Base-by-base conservation (phyloP, 1,139 yeast genomes). In the Meyerozyma carpophila region DNA sequence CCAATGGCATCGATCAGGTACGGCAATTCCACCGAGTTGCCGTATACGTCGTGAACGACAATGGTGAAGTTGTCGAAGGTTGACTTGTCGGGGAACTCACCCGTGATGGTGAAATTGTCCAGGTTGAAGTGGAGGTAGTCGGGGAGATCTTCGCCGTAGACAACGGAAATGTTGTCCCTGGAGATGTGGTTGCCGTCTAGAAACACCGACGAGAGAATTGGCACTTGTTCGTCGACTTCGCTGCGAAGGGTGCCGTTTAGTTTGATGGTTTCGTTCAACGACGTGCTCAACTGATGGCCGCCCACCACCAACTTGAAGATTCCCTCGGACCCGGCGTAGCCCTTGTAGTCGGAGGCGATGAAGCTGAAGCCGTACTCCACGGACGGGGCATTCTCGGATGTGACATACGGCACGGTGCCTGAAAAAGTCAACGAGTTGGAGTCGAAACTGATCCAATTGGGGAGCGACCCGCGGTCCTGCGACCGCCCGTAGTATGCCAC, bases 391-490 rank as follows among this genome's bases (percentile, higher is more conserved):
- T 87, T 82, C 10, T 77, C 73, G 2, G 96, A 86, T 52, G 86
- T 84, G 27, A 87, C 88, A 8, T 84, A 69, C 4, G 99, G 99
- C 0, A 96, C 93, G 1, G 83, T 82, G 36, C 99, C 99, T 36
- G 81, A 72, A 60, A 90, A 91, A n/a, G 85, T 75, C 49, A 87
- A 65, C 43, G 68, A 70, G 36, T 70, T 66, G 8, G 82, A 60
- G 57, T 87, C 80, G 58, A 91, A 93, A 44, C 65, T 62, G 43
- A 90, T 68, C 98, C 98, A 93, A 55, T 79, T 83, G 24, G 99
- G 98, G 43, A 93, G 73, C 1, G 98, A 94, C 1, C 96, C 77
- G 58, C 93, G 79, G 58, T 88, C 88, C 18, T 73, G 68, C 16
- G 93, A 80, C 50, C 87, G 77, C n/a, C 96, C 96, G 56, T 87